Conservation (phyloP, 805 yeast genomes). For the Kluyveromyces aestuarii region DNA sequence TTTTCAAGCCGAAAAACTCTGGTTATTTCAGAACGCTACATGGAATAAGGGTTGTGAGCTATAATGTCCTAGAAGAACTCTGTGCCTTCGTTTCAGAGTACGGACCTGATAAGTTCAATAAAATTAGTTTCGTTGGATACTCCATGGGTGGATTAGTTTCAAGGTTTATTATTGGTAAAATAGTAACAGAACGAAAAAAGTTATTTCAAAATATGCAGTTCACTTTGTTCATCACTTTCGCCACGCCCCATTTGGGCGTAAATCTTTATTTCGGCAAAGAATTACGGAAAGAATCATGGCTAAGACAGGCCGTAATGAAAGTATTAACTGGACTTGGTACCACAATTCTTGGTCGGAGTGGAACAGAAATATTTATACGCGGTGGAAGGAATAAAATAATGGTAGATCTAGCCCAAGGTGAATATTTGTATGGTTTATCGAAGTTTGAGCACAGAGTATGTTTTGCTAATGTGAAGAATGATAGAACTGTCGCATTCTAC, state of each 20-base stretch:
- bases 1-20: slow-evolving; percentile 49
- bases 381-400: slow-evolving; percentile 36
- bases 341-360: slow-evolving; percentile 53
- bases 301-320: slow-evolving; percentile 9
- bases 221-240: slow-evolving; percentile 54
- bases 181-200: slow-evolving; percentile 40
- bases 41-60: slow-evolving; percentile 68
- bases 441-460: slow-evolving; percentile 48
- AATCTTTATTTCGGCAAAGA: slow-evolving; percentile 36
- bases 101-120: slow-evolving; percentile 25
- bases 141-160: slow-evolving; percentile 84
- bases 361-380: slow-evolving; percentile 60
- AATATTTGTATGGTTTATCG: slow-evolving; percentile 45
- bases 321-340: slow-evolving; percentile 46
- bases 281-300: slow-evolving; percentile 14
- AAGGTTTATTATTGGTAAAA: slow-evolving; percentile 70
- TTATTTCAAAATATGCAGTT: slow-evolving; percentile 56
- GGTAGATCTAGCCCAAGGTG: slow-evolving; percentile 30
- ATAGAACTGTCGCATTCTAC: slow-evolving; percentile 80
- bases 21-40: slow-evolving; percentile 74
- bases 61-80: slow-evolving; percentile 61
- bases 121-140: slow-evolving; percentile 76
- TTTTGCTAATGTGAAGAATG: slow-evolving; percentile 71
- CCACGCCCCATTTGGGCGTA: slow-evolving; percentile 69
- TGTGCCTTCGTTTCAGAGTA: slow-evolving; percentile 33